phyloP scores from a whole-genome alignment of 2,329 filamentous ascomycete genomes.

The Pseudocercospora fuligena region DNA sequence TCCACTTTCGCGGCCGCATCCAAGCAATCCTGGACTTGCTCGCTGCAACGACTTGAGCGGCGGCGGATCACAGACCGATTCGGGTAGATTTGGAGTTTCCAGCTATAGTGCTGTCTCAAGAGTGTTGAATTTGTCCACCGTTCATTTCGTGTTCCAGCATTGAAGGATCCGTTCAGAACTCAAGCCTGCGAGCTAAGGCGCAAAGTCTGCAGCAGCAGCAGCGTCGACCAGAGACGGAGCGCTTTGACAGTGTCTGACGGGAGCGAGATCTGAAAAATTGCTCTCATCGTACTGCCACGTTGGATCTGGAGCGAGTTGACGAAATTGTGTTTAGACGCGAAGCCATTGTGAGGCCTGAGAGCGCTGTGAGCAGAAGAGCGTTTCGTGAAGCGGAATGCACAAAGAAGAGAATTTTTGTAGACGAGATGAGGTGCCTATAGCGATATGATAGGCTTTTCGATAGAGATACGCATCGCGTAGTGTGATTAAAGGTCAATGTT shows the following conservation, averaged over 20 bases:
- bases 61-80: background rate
- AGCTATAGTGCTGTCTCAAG: background rate
- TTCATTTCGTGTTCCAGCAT: too few relatives aligned
- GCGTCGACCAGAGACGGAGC: too few relatives aligned
- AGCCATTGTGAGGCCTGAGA: background rate
- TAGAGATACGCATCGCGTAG: background rate
- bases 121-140: too few relatives aligned
- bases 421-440: background rate
- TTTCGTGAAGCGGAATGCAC: background rate
- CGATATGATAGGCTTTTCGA: background rate
- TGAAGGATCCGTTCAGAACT: too few relatives aligned
- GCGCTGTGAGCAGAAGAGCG: background rate
- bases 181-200: too few relatives aligned
- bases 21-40: background rate
- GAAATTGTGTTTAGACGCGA: background rate
- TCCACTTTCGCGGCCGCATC: background rate
- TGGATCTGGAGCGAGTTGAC: background rate
- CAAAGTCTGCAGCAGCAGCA: too few relatives aligned
- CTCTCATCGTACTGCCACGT: background rate
- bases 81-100: background rate
- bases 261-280: background rate
- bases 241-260: background rate
- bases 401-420: background rate
- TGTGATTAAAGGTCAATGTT: background rate
- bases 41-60: background rate